Conservation (phyloP, 352 stramenopile species). For the Pythium pyrilobum region DNA sequence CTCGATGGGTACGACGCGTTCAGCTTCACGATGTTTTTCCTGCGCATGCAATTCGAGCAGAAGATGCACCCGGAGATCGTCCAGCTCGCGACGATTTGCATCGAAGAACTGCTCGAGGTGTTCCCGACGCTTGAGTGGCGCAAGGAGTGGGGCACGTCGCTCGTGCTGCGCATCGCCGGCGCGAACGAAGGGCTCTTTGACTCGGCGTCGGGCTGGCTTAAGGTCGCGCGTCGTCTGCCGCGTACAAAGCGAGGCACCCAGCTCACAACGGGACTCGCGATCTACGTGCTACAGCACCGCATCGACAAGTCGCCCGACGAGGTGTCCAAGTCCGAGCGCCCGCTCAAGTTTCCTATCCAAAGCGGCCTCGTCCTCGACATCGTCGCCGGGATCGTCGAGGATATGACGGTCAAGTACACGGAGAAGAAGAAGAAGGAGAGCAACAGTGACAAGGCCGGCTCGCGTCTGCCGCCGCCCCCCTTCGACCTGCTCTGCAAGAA, state of each 20-base stretch:
- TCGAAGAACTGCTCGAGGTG: slow-evolving; percentile 74
- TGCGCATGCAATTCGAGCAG: slow-evolving; percentile 82
- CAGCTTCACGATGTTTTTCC: slow-evolving; percentile 83
- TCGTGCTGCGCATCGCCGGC: slow-evolving; percentile 75
- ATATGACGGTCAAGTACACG: slow-evolving; percentile 66
- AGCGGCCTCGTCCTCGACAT: slow-evolving; percentile 77
- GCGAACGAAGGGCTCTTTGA: slow-evolving; percentile 75
- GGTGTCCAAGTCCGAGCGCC: slow-evolving; percentile 49
- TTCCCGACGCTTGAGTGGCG: slow-evolving; percentile 68
- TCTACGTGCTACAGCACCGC: slow-evolving; percentile 79
- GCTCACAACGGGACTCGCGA: slow-evolving; percentile 63
- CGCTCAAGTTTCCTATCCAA: slow-evolving; percentile 77
- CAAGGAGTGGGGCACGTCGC: slow-evolving; percentile 64
- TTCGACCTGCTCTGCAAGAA: slow-evolving; percentile 81
- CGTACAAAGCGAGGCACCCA: slow-evolving; percentile 68
- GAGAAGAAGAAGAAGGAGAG: slow-evolving; percentile 41
- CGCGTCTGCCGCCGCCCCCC: slow-evolving; percentile 23
- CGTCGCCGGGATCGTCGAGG: slow-evolving; percentile 70
- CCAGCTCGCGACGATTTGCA: slow-evolving; percentile 68
- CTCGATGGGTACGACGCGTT: slow-evolving; percentile 75
- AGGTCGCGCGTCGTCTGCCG: slow-evolving; percentile 62
- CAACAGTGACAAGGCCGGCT: slow-evolving; percentile 21
- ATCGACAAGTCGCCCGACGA: slow-evolving; percentile 49
- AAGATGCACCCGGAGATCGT: slow-evolving; percentile 72
- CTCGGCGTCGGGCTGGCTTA: slow-evolving; percentile 66